Conservation (phyloP, 2,329 filamentous ascomycete species). For the Penicillium sclerotiorum region DNA sequence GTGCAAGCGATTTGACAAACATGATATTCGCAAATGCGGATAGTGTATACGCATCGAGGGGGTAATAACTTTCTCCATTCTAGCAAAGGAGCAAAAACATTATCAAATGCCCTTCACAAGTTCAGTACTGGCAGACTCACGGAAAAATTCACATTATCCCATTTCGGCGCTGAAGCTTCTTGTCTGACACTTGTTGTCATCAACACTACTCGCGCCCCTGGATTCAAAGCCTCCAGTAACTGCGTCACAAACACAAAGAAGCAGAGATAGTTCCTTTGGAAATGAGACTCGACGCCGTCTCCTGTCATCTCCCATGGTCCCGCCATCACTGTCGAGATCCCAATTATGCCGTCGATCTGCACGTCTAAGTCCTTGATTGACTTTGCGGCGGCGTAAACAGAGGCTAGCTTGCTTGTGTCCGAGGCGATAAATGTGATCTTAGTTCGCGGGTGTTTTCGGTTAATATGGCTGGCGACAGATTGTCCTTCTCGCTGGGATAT, state of each 20-base stretch:
- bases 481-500: constrained; percentile 28
- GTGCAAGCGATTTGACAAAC: constrained; percentile 26
- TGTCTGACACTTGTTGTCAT: constrained; percentile 24
- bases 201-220: constrained; percentile 21
- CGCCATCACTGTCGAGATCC: constrained; percentile 23
- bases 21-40: constrained; percentile 32
- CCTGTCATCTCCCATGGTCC: constrained; percentile 21
- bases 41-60: constrained; percentile 28
- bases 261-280: constrained; percentile 29
- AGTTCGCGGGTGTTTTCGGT: constrained; percentile 20
- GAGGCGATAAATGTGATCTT: constrained; percentile 26
- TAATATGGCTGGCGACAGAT: constrained; percentile 27
- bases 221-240: constrained; percentile 17
- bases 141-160: constrained; percentile 25
- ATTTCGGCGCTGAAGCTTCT: constrained; percentile 22
- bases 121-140: constrained; percentile 15
- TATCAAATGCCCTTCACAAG: not conserved
- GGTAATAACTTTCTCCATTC: constrained; percentile 29
- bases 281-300: constrained; percentile 29
- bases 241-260: constrained; percentile 28
- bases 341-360: constrained; percentile 26
- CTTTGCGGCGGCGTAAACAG: constrained; percentile 20
- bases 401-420: constrained; percentile 16
- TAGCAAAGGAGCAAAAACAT: not conserved
- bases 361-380: constrained; percentile 17